Base-by-base conservation (phyloP, 2,329 filamentous ascomycete genomes). In the Microcyclospora tardicrescens region DNA sequence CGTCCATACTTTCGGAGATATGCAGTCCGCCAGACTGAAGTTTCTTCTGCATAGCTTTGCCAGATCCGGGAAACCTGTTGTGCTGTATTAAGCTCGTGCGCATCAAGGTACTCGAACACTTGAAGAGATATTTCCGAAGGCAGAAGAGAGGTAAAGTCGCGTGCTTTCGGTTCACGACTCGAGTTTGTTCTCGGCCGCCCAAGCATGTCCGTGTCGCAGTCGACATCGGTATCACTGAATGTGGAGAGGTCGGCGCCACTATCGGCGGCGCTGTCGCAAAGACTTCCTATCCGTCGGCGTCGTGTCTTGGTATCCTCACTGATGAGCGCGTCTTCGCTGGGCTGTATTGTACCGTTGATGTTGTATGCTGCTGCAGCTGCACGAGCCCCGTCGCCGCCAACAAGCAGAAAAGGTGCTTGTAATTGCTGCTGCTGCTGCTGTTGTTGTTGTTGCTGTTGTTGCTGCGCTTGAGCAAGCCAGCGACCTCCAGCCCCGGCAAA, bases 1-100 rank as follows among this genome's bases (percentile, higher is more conserved):
- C 64, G 54, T 53, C 66, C 54, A 50, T 74, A 77, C 43, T 68
- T 66, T 38, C 63, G 63, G 30, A 73, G 64, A 55, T 79, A 81
- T n/a, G 75, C 69, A 31, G 65, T 62, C 39, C 70, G 71, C 77
- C 77, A 81, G 33, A 79, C 72, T 46, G 75, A 69, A 16, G 63
- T 64, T 16, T 73, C 74, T 12, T 64, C 64, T 24, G 73, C 73
- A 42, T 72, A 61, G 14, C 64, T 60, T 43, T 67, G 58, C 77
- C 77, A 81, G 36, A 60, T 54, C 33, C 57, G 64, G n/a, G 69
- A 76, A 14, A 80, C 74, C 12, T 64, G 56, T 50, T 76, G 72
- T 24, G 69, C 66, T 35, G 63, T 62, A 39, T 70, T 63, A 33
- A 81, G 62, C 5, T 73, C 73, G 30, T 61, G 56, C 5, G 70